These are phyloP conservation scores for Sporisorium iseilematis-ciliati DNA, from an alignment of 1,284 basidiomycete species.

Conservation along the genomic window DNA sequence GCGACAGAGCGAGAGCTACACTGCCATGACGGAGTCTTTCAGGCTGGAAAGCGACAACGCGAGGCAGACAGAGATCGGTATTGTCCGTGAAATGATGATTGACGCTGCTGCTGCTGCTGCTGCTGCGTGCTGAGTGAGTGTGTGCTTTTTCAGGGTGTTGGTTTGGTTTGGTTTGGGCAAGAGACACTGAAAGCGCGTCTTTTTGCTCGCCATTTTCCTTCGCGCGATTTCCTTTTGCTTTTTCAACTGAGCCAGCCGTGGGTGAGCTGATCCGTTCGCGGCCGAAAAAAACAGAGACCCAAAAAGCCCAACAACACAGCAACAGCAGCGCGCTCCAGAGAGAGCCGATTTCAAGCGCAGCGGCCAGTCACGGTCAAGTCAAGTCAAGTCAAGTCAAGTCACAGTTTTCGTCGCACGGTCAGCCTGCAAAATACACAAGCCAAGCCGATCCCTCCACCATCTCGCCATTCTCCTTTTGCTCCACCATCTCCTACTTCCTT, in stretches of 20 bases:
- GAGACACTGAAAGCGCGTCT: too few relatives aligned
- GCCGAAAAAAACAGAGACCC: constrained; percentile 22
- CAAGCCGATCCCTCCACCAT: constrained; percentile 27
- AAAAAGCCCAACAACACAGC: constrained; percentile 17
- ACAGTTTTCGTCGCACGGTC: constrained; percentile 42
- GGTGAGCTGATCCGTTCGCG: constrained; percentile 32
- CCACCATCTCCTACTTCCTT: constrained; percentile 24
- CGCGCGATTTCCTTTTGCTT: not conserved
- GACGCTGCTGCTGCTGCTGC: not conserved
- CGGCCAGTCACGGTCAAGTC: constrained; percentile 11
- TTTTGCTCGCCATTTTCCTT: too few relatives aligned
- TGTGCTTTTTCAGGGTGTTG: constrained; percentile 2
- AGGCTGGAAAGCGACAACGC: too few relatives aligned
- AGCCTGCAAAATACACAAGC: constrained; percentile 4
- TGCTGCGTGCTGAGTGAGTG: not conserved
- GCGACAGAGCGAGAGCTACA: too few relatives aligned
- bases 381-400: too few relatives aligned
- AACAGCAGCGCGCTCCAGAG: too few relatives aligned
- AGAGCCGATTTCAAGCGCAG: not conserved
- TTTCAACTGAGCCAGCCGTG: not conserved
- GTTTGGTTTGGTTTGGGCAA: not conserved
- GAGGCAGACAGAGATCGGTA: not conserved
- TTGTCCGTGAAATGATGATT: constrained; percentile 1
- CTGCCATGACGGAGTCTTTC: too few relatives aligned
- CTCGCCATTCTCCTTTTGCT: constrained; percentile 8